phyloP scores from a whole-genome alignment of 2,329 filamentous ascomycete genomes.

The Samsoniella hepiali region DNA sequence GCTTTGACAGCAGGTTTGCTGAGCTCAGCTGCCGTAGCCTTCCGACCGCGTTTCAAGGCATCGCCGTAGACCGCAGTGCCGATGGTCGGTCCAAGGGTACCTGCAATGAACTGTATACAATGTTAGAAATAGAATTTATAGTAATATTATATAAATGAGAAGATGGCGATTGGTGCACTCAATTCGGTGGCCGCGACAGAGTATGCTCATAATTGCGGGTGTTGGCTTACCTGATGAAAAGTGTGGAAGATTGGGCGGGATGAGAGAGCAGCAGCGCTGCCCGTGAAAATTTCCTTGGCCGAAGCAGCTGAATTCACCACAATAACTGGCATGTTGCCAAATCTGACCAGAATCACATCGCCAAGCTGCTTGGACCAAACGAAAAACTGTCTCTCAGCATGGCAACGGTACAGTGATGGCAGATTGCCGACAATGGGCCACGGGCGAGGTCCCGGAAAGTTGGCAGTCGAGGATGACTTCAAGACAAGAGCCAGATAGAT shows the following conservation, averaged over 20 bases:
- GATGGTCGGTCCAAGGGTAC: constrained; percentile 8
- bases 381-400: constrained; percentile 5
- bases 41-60: constrained; percentile 6
- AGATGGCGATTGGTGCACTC: no score
- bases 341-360: constrained; percentile 9
- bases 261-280: constrained; percentile 10
- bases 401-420: constrained; percentile 8
- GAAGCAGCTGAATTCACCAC: constrained; percentile 6
- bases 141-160: not conserved
- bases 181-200: no score
- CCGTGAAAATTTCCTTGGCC: constrained; percentile 11
- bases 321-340: constrained; percentile 8
- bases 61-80: constrained; percentile 8
- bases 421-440: constrained; percentile 11
- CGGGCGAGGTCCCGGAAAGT: not conserved
- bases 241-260: constrained; percentile 10
- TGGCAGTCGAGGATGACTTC: not conserved
- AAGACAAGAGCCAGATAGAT: not conserved
- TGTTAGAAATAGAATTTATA: not conserved
- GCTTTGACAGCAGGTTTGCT: constrained; percentile 13
- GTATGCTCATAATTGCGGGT: no score
- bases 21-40: constrained; percentile 11
- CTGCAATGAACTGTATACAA: constrained; percentile 2
- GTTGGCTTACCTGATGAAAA: constrained; percentile 4
- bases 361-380: constrained; percentile 8